Evolutionary conservation across 306 rosid species (phyloP), one percentile per base, ranked within the genome.

Genomic region (Glycyrrhiza uralensis): DNA sequence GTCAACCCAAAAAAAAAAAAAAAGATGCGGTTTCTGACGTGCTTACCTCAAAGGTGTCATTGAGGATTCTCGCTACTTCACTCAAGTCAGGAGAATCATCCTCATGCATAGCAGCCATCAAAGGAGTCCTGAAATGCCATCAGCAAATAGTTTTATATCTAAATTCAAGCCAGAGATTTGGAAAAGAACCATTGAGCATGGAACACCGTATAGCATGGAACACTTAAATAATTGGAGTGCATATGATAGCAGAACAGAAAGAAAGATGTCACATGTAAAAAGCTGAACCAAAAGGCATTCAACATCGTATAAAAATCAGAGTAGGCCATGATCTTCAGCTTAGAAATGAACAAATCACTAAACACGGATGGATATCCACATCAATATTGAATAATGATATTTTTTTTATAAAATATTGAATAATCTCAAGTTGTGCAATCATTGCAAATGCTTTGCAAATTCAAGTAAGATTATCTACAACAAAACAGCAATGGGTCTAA

Each of bases 21-120:
- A 24, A 41, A 69, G 8, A 15, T 36, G 30, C 4, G 50, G 14
- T 22, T 39, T 59, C n/a, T 52, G 18, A 18, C 22, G 33, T 6
- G 24, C 75, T 57, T 85, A 93, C 98, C 93, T 90, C 97, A 26
- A 93, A 76, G 9, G 54, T 24, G 2, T 90, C 97, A 60, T 62
- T 66, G 52, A 93, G 82, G 50, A 90, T 84, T 73, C 82, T 66
- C 69, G 81, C 87, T 22, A 90, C 97, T 80, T 87, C 88, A 47
- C 71, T 61, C 78, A 93, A 80, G 44, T 93, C 98, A 17, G 85
- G 87, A 35, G 97, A 84, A 74, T 85, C 85, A 76, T 93, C 98
- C 78, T 87, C 89, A 13, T 88, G 98, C 98, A 93, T 88, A 19
- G 87, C 86, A 71, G 98, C 97, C 87, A 93, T 83, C 72, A 71